Evolutionary conservation across 805 yeast genomes (phyloP).

Genomic region (Saccharomycopsis fodiens): DNA sequence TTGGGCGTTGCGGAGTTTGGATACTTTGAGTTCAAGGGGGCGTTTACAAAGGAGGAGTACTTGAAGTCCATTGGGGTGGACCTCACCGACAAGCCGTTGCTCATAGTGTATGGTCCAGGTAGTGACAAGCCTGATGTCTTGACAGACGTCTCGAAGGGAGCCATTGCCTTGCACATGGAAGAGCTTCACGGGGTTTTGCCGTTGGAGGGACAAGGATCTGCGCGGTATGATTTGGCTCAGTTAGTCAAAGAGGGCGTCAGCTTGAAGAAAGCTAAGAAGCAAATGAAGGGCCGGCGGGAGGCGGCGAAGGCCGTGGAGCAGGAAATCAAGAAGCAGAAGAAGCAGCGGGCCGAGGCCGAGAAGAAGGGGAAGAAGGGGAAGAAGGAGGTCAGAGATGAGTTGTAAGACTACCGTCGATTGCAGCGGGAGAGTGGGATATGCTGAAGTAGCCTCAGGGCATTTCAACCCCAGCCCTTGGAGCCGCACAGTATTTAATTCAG

Average conservation of each 20-base stretch:
- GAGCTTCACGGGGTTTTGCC: constrained; percentile 23
- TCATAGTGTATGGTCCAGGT: constrained; percentile 24
- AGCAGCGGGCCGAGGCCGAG: no score
- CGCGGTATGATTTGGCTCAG: constrained; percentile 23
- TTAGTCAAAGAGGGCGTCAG: constrained; percentile 23
- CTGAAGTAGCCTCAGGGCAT: no score
- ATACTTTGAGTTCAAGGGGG: constrained; percentile 29
- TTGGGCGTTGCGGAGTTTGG: constrained; percentile 43
- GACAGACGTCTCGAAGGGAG: constrained; percentile 23
- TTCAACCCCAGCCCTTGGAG: no score
- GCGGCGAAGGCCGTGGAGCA: no score
- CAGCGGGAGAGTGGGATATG: no score
- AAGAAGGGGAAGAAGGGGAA: background rate
- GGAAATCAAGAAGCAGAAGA: background rate
- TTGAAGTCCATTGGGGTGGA: no score
- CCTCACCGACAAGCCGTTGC: constrained; percentile 13
- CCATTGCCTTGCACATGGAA: constrained; percentile 24
- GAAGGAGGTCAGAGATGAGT: background rate
- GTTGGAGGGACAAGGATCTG: constrained; percentile 28
- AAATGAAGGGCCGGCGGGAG: background rate
- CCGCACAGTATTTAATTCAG: no score
- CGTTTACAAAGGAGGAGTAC: constrained; percentile 24
- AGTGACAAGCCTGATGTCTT: constrained; percentile 22
- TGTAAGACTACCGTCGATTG: background rate
- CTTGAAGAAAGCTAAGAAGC: constrained; percentile 9